These are phyloP conservation scores for Emergomyces pasteurianus DNA, from an alignment of 2,329 filamentous ascomycete species.

Conservation along the genomic window DNA sequence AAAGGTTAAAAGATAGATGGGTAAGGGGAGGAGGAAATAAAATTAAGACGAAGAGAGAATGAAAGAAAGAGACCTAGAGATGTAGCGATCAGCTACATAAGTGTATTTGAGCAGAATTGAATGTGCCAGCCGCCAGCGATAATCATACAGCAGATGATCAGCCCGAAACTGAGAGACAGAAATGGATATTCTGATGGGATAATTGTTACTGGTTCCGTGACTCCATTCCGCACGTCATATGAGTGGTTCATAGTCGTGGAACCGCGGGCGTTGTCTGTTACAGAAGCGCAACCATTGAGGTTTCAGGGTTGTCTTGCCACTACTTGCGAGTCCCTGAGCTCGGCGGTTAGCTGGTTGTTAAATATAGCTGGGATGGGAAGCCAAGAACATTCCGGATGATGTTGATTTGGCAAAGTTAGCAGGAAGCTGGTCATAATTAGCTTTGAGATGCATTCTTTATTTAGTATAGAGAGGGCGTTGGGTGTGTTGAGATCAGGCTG, in stretches of 20 bases:
- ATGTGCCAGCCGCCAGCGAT: not conserved
- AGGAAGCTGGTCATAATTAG: not conserved
- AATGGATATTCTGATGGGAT: not conserved
- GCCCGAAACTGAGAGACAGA: not conserved
- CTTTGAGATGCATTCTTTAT: not conserved
- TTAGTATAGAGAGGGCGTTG: not conserved
- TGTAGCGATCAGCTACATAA: not conserved
- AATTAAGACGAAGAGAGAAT: not conserved
- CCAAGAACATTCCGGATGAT: not conserved
- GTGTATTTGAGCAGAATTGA: not conserved
- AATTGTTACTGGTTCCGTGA: not conserved
- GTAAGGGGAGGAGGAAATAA: not conserved
- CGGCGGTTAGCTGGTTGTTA: slow-evolving; percentile 1
- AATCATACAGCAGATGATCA: not conserved
- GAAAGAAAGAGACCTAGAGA: not conserved
- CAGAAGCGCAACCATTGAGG: slow-evolving; percentile 3
- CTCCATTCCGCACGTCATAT: not conserved
- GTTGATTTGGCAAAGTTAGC: not conserved
- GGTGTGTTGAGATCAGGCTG: not conserved
- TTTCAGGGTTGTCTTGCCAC: slow-evolving; percentile 1
- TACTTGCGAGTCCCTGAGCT: not conserved
- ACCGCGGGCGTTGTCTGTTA: not conserved
- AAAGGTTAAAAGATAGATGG: not conserved
- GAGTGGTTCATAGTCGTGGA: slow-evolving; percentile 1
- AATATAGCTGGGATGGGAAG: not conserved